Evolutionary conservation across 1,139 yeast genomes (phyloP), one percentile per base, ranked within the genome.

Genomic region (Pichia kudriavzevii): DNA sequence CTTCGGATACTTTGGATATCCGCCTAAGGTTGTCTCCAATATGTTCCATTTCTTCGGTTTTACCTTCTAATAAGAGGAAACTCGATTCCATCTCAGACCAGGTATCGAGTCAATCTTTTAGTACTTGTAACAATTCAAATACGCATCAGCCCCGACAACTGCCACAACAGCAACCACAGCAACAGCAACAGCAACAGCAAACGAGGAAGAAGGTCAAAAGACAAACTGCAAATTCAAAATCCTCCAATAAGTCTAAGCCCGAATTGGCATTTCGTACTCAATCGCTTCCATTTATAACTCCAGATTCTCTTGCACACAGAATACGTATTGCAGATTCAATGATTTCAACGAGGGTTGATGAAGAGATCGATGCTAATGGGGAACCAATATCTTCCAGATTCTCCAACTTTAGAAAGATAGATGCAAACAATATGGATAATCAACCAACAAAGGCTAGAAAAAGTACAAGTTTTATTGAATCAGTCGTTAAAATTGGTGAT

Each of bases 1-100:
- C 72, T 1, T 59, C 72, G 6, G 73, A 78, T 42, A 80, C 87
- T 1, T 60, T 80, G 35, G 91, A 80, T 53, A 67, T 80, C 17
- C 67, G 79, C 46, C 56, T 80, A 42, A 70, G 75, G 47, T 66
- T 80, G 43, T 79, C 61, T 9, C 56, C 56, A 31, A 64, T 67
- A 9, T 16, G 19, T 26, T 26, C 26, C 14, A 31, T 18, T 5
- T 2, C 9, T 29, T 9, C 16, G 8, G 5, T 8, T 14, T 12
- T n/a, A 7, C 5, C 13, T 10, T 16, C 28, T 16, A 22, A 22
- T 17, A 37, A 28, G 16, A 34, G 31, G 16, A 34, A 34, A 17
- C 8, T 18, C 5, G 34, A 32, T 9, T 2, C 13, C 10, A 33
- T 23, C 22, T 19, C 40, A 14, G 27, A 18, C n/a, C 25, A 22